Percentiles rank a stretch among this genome's conserved stretches.
These are phyloP conservation scores for Apiotrichum laibachii DNA, from an alignment of 1,284 basidiomycete species.

Conservation along the genomic window DNA sequence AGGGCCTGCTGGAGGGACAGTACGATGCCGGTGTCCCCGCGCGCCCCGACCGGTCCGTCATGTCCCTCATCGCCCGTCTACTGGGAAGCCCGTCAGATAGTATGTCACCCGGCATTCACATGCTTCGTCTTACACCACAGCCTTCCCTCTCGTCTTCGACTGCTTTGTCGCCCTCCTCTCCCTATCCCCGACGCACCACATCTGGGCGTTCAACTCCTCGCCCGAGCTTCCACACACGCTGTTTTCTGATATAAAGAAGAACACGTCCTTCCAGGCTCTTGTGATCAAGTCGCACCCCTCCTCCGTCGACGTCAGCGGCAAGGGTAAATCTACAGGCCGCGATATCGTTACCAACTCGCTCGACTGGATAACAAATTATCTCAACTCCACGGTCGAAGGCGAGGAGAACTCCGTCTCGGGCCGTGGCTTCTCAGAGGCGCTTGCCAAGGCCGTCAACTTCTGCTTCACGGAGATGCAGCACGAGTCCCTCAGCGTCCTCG, in stretches of 20 bases:
- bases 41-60: conserved; percentile 35
- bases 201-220: conserved; percentile 65
- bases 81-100: conserved; percentile 60
- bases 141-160: conserved; percentile 63
- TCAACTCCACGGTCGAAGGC: conserved; percentile 38
- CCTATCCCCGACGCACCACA: conserved; percentile 58
- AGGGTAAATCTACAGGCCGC: conserved; percentile 9
- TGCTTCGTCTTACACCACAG: conserved; percentile 57
- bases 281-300: conserved; percentile 46
- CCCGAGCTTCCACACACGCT: conserved; percentile 61
- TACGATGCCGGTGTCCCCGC: conserved; percentile 10
- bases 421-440: conserved; percentile 63
- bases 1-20: conserved; percentile 33
- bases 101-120: not conserved
- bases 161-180: conserved; percentile 53
- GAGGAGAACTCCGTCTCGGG: conserved; percentile 54
- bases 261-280: conserved; percentile 60
- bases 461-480: conserved; percentile 75
- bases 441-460: conserved; percentile 67
- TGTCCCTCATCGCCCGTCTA: conserved; percentile 35
- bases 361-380: conserved; percentile 38
- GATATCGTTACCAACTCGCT: conserved; percentile 13
- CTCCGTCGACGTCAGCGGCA: conserved; percentile 28
- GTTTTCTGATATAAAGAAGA: conserved; percentile 78
- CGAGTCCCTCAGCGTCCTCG: conserved; percentile 59